phyloP scores from a whole-genome alignment of 306 rosid species.

The Glycine soja region DNA sequence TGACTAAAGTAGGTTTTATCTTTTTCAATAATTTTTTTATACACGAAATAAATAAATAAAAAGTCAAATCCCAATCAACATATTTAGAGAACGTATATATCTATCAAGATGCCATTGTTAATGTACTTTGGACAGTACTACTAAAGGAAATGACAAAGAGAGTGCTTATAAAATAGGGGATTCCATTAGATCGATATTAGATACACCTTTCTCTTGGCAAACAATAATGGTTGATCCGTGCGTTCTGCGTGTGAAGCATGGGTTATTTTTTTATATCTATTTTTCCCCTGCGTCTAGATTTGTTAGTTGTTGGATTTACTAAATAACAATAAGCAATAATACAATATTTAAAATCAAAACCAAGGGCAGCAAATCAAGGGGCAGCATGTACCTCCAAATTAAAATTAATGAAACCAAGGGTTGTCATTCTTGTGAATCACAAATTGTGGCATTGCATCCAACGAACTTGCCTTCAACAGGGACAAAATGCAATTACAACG shows the following conservation, averaged over 20 bases:
- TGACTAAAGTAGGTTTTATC: neutral
- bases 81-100: neutral
- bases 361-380: slow-evolving; percentile 37
- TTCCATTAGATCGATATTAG: neutral
- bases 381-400: slow-evolving; percentile 9
- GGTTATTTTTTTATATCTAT: neutral
- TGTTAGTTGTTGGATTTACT: neutral
- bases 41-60: neutral
- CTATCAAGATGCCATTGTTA: neutral
- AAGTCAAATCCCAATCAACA: neutral
- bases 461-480: neutral
- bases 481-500: too few relatives aligned
- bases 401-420: neutral
- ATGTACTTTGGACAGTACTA: neutral
- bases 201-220: neutral
- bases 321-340: neutral
- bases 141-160: neutral
- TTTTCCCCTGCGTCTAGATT: neutral
- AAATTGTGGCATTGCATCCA: neutral
- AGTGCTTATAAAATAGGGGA: neutral
- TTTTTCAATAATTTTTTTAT: neutral
- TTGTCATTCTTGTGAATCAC: neutral
- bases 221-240: neutral
- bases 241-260: slow-evolving; percentile 46
- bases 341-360: neutral